Evolutionary conservation across 1,284 basidiomycete genomes (phyloP).

Genomic region (Xerocomus cyaneibrunnescens): DNA sequence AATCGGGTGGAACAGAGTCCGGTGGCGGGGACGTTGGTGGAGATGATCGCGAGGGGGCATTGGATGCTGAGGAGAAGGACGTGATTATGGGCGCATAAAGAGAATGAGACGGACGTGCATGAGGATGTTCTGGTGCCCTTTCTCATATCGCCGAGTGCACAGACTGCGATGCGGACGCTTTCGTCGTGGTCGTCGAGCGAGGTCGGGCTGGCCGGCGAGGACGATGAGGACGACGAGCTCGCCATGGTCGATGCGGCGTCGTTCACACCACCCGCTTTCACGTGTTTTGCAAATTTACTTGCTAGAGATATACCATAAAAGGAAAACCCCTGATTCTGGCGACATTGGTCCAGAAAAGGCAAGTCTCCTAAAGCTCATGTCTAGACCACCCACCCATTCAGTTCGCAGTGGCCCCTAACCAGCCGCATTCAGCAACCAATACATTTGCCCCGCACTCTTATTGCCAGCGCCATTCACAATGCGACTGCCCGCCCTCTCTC

Average conservation of each 20-base stretch:
- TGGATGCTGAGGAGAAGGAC: neutral
- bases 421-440: constrained; percentile 17
- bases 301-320: neutral
- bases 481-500: constrained; percentile 9
- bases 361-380: constrained; percentile 13
- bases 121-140: constrained; percentile 16
- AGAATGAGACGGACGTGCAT: constrained; percentile 9
- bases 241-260: constrained; percentile 11
- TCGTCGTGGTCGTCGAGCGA: constrained; percentile 37
- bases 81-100: neutral
- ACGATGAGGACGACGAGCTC: constrained; percentile 13
- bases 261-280: constrained; percentile 19
- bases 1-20: constrained; percentile 32
- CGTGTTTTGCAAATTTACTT: constrained; percentile 18
- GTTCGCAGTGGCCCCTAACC: constrained; percentile 2
- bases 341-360: constrained; percentile 8
- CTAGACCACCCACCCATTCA: constrained; percentile 7
- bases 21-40: constrained; percentile 13
- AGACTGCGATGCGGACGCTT: constrained; percentile 41
- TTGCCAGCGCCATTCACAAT: constrained; percentile 12
- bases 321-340: constrained; percentile 7
- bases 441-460: constrained; percentile 13
- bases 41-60: constrained; percentile 5
- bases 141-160: constrained; percentile 41
- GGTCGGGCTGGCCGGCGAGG: constrained; percentile 7